Evolutionary conservation across 768 basidiomycete genomes (phyloP), one percentile per base, ranked within the genome.

Genomic region (Panus rudis): DNA sequence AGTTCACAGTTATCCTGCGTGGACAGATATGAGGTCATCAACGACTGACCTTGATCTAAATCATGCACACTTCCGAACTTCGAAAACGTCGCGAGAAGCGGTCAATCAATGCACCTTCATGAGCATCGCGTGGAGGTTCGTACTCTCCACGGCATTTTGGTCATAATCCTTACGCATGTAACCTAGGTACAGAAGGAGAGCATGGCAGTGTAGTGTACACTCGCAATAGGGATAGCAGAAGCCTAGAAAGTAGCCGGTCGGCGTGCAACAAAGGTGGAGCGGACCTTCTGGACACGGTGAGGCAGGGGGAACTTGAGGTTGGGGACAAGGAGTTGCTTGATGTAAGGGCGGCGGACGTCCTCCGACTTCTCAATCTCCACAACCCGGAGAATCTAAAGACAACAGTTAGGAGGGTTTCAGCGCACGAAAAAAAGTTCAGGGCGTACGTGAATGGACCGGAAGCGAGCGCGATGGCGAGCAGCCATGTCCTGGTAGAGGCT

Each of bases 401-500:
- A 13, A 33, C 47, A 23, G 20, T 16, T 24, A 37, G 8, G 21
- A 10, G 2, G 27, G 4, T 26, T 16, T 26, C 6, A 11, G 11
- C 24, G 3, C 4, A 41, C 17, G n/a, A 34, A 14, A 11, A n/a
- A 32, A 6, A 33, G 13, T n/a, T 38, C 43, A 47, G n/a, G 8
- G 62, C 87, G 51, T 55, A 93, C 90, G 68, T 94, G 92, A 67
- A 98, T 93, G 33, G 91, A 97, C 69, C 94, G 80, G 84, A 98
- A 97, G 64, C 96, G 92, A 52, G 96, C 96, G 70, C 94, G 92
- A 69, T 99, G 94, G 55, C 93, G 79, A 50, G 96, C 92, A 59
- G 96, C 91, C 94, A 99, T 97, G 70, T 98, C 94, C 73, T 98
- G 94, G 81, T 98, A 98, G 65, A 97, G 69, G 56, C 83, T 76